phyloP scores from a whole-genome alignment of 2,329 filamentous ascomycete genomes.

The Conoideocrella luteorostrata region DNA sequence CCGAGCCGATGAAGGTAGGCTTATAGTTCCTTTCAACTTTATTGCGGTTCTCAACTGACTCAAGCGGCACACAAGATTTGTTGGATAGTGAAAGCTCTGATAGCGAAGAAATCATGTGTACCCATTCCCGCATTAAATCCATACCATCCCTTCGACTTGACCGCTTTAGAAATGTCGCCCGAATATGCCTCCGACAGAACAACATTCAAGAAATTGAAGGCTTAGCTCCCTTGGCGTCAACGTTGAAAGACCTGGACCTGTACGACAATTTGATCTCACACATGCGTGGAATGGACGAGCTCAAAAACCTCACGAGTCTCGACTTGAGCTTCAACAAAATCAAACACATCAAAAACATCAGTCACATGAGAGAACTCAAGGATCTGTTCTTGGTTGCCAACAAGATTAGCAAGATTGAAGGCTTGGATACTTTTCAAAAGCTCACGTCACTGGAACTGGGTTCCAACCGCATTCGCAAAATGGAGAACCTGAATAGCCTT shows the following conservation, averaged over 20 bases:
- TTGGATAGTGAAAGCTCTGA: slow-evolving; percentile 55
- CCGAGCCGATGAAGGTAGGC: slow-evolving; percentile 69
- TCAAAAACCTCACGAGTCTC: slow-evolving; percentile 68
- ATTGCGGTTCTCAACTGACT: slow-evolving; percentile 11
- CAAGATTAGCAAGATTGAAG: slow-evolving; percentile 83
- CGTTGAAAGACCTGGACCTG: slow-evolving; percentile 78
- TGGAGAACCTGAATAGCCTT: slow-evolving; percentile 75
- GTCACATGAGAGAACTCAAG: slow-evolving; percentile 67
- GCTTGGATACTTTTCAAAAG: slow-evolving; percentile 65
- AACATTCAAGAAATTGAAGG: slow-evolving; percentile 75
- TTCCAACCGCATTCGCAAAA: slow-evolving; percentile 84
- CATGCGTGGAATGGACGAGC: slow-evolving; percentile 73
- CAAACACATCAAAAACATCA: slow-evolving; percentile 90
- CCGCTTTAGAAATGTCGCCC: slow-evolving; percentile 68
- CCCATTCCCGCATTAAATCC: slow-evolving; percentile 78
- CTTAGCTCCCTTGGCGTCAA: slow-evolving; percentile 57
- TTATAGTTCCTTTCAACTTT: background rate
- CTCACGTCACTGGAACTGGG: slow-evolving; percentile 83
- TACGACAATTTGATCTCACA: slow-evolving; percentile 95
- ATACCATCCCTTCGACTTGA: slow-evolving; percentile 74
- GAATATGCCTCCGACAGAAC: slow-evolving; percentile 90
- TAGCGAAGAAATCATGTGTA: slow-evolving; percentile 75
- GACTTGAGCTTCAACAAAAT: slow-evolving; percentile 99
- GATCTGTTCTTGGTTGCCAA: slow-evolving; percentile 94
- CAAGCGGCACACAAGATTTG: slow-evolving; percentile 39